Base-by-base conservation (phyloP, 805 yeast species). In the Metschnikowia hibisci region DNA sequence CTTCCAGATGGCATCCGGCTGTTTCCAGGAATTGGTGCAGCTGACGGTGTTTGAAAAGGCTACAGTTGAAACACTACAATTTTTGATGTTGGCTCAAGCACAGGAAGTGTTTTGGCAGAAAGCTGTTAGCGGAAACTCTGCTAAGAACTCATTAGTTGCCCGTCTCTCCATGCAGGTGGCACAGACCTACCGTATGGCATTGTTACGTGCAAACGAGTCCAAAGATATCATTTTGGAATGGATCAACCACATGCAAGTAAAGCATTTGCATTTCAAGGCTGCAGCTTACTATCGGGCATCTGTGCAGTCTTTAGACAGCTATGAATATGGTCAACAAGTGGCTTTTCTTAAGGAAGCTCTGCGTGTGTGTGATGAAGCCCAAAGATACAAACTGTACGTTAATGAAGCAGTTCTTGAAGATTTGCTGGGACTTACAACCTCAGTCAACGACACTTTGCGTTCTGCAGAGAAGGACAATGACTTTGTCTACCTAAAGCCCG, bases 51-150 rank as follows among this genome's bases (percentile, higher is more conserved):
- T 86, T 12, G 78, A 78, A 31, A 33, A 44, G 1, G 71, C 71
- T 10, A 77, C 87, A 0, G 54, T 84, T 8, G 62, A 66, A 10
- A 67, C 81, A 13, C 63, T 89, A 41, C 62, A 71, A 29, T 51
- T 58, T 10, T 55, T 88, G 28, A 77, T 78, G 77, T 57, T 85
- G 31, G 93, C 95, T 0, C 96, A 87, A 55, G 93, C 96, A 0
- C 96, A 89, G 61, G 96, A 90, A 56, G 73, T 80, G 10, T 79
- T 84, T 39, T 89, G 96, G 96, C 80, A 76, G 37, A 81, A 82
- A 53, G 88, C 96, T 0, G 41, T 66, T 3, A 61, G 70, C 0
- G 60, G 64, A 30, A 60, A 63, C 13, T 65, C 69, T 10, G 55
- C 78, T 53, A 84, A 81, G 52, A 80, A 84, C 55, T 66, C 82